Evolutionary conservation across 176 grass and related monocot species (phyloP), one percentile per base, ranked within the genome.

Genomic region (Pontederia crassipes): DNA sequence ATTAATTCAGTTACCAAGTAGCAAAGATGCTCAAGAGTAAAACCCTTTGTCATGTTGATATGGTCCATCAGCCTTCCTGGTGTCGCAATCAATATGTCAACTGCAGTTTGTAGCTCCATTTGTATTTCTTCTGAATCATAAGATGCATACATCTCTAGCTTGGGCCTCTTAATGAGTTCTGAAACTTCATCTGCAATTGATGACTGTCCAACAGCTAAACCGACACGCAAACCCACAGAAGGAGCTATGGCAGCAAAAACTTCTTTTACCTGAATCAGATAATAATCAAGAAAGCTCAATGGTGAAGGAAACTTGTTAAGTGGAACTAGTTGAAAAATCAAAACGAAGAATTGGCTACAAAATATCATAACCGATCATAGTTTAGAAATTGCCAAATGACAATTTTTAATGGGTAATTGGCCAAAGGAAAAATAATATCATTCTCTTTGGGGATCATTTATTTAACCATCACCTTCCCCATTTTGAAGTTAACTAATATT

Each of bases 41-140:
- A 97, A 85, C 87, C 92, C 40, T 91, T 85, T 45, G 92, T 91
- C 92, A 88, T 88, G 60, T 86, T 85, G 71, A 97, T 83, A 72
- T 97, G 87, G 71, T 91, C 93, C 87, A 97, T 91, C 74, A 91
- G 60, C 76, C 93, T 88, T 87, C 93, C 87, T 66, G 87, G 93
- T 61, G 93, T 91, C 53, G 87, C 87, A 45, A 97, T 82, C 71
- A 91, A 83, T 88, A 88, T 91, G 82, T 97, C 92, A 32, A 97
- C 76, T 73, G 86, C 68, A 75, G 81, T 91, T 55, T 78, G 76
- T 12, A 81, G 92, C 76, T 90, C 83, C 74, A 90, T 81, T 72
- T 82, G 78, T 15, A 72, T 55, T 68, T 79, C 83, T 72, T 91
- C 84, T 45, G 80, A 73, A 49, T 97, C 84, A 64, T 83, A 75